Evolutionary conservation across 108 stramenopile species (phyloP).

Genomic region (Conticribra weissflogii): DNA sequence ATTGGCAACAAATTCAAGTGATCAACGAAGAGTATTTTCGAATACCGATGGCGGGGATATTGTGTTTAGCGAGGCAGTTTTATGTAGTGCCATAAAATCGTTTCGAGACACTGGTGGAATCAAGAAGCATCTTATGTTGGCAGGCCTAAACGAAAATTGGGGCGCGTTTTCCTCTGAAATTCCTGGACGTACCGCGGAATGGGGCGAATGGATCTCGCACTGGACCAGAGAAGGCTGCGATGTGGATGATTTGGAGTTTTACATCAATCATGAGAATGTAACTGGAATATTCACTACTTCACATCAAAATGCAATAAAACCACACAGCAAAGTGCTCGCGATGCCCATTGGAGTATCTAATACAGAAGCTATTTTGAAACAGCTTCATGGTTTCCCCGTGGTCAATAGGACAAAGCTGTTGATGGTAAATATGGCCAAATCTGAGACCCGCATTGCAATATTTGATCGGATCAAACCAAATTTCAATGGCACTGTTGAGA

Average conservation of each 20-base stretch:
- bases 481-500: constrained; percentile 39
- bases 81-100: not conserved
- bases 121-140: constrained; percentile 28
- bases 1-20: too few relatives aligned
- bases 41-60: not conserved
- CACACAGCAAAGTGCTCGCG: constrained; percentile 59
- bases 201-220: constrained; percentile 27
- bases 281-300: constrained; percentile 51
- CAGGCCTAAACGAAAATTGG: constrained; percentile 54
- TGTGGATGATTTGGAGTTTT: constrained; percentile 26
- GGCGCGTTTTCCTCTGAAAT: constrained; percentile 48
- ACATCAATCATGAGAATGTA: constrained; percentile 49
- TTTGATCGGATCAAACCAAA: constrained; percentile 47
- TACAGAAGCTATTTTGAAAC: not conserved
- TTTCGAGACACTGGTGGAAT: not conserved
- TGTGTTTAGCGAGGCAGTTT: not conserved
- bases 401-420: constrained; percentile 38
- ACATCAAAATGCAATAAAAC: constrained; percentile 40
- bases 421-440: constrained; percentile 40
- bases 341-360: constrained; percentile 42
- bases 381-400: not conserved
- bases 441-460: constrained; percentile 19
- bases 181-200: constrained; percentile 41
- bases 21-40: too few relatives aligned
- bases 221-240: constrained; percentile 19